Evolutionary conservation across 202 grass and related monocot species (phyloP).

Genomic region (Panicum virgatum): DNA sequence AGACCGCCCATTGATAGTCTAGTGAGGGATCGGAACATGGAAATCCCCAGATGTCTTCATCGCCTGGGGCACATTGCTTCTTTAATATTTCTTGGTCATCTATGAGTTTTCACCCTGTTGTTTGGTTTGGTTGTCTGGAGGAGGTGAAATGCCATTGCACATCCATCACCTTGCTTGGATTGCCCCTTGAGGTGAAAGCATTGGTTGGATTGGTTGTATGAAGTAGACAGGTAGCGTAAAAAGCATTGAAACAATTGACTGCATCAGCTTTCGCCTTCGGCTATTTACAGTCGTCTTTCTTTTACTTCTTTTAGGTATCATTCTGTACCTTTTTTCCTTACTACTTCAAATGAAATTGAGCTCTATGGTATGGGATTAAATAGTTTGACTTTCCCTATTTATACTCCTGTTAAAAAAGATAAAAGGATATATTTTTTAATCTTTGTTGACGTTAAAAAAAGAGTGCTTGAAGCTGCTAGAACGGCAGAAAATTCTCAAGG

Average conservation of each 20-base stretch:
- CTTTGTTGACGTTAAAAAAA: background rate
- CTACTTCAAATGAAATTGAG: slow-evolving; percentile 12
- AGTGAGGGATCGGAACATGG: slow-evolving; percentile 59
- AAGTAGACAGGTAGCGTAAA: slow-evolving; percentile 12
- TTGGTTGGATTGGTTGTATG: slow-evolving; percentile 2
- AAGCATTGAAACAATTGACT: no score
- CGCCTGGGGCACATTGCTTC: slow-evolving; percentile 45
- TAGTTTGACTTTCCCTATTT: background rate
- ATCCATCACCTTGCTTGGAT: slow-evolving; percentile 2
- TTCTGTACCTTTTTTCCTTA: background rate
- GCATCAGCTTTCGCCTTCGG: no score
- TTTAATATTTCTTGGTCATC: slow-evolving; percentile 38
- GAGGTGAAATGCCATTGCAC: slow-evolving; percentile 28
- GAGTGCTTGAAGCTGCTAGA: background rate
- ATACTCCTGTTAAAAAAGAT: background rate
- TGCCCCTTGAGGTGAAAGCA: slow-evolving; percentile 16
- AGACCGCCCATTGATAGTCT: slow-evolving; percentile 57
- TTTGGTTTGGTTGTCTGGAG: slow-evolving; percentile 20
- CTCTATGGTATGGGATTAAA: background rate
- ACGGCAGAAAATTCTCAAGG: background rate
- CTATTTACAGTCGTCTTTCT: background rate
- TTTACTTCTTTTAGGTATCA: background rate
- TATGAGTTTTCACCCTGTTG: background rate
- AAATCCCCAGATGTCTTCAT: slow-evolving; percentile 73
- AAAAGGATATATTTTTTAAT: no score